A percentile compares a stretch with the other conserved stretches of the same genome.
phyloP scores from a whole-genome alignment of 305 asterid species.

The Plantago coronopus region DNA sequence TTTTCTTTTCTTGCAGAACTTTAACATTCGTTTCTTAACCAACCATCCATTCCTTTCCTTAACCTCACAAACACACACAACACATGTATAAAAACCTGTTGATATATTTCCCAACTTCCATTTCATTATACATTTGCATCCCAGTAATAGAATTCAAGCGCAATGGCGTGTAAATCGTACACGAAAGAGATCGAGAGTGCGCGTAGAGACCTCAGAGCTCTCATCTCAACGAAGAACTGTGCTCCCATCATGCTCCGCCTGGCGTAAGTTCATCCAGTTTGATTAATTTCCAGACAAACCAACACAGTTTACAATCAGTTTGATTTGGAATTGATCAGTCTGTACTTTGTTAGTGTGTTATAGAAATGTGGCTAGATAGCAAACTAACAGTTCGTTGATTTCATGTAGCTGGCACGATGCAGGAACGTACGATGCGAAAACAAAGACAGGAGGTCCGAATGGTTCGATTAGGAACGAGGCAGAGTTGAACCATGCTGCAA shows the following conservation, averaged over 20 bases:
- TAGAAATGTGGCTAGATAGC: too few relatives aligned
- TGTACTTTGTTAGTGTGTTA: too few relatives aligned
- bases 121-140: too few relatives aligned
- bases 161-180: slow-evolving; percentile 53
- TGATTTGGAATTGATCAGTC: too few relatives aligned
- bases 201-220: slow-evolving; percentile 68
- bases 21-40: slow-evolving; percentile 27
- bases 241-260: slow-evolving; percentile 92
- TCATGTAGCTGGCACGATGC: slow-evolving; percentile 87
- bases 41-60: background rate
- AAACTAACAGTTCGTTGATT: background rate
- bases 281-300: too few relatives aligned
- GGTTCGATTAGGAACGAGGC: slow-evolving; percentile 69
- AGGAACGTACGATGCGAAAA: slow-evolving; percentile 80
- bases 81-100: background rate
- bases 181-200: slow-evolving; percentile 60
- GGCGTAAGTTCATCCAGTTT: slow-evolving; percentile 44
- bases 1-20: slow-evolving; percentile 31
- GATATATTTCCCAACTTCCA: slow-evolving; percentile 1
- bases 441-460: slow-evolving; percentile 86
- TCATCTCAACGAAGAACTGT: slow-evolving; percentile 66
- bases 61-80: background rate
- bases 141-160: background rate
- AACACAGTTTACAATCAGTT: too few relatives aligned
- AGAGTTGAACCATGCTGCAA: slow-evolving; percentile 60